These are phyloP conservation scores for Globisporangium megalacanthum DNA, from an alignment of 352 stramenopile species.

Conservation along the genomic window DNA sequence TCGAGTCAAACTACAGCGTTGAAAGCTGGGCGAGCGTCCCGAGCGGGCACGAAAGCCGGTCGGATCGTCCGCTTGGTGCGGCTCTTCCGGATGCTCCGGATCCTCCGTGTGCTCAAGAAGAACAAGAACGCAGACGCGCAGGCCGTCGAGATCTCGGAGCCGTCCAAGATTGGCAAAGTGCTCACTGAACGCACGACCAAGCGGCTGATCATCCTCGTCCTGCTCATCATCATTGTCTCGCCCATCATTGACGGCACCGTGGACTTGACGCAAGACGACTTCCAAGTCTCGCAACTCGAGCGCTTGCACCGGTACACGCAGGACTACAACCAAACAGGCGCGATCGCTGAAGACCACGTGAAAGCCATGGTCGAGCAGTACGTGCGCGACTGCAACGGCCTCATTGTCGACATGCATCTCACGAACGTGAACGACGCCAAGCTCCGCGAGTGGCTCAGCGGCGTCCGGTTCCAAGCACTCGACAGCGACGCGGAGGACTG, in stretches of 20 bases:
- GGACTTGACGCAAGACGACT: slow-evolving; percentile 66
- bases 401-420: slow-evolving; percentile 63
- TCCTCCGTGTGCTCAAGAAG: slow-evolving; percentile 80
- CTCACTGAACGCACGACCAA: slow-evolving; percentile 93
- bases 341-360: slow-evolving; percentile 41
- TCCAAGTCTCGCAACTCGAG: slow-evolving; percentile 71
- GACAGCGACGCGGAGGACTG: slow-evolving; percentile 43
- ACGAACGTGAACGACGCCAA: slow-evolving; percentile 34
- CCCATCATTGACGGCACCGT: slow-evolving; percentile 77
- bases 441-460: slow-evolving; percentile 48
- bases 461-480: slow-evolving; percentile 50
- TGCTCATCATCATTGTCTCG: slow-evolving; percentile 84
- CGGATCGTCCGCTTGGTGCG: slow-evolving; percentile 91
- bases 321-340: slow-evolving; percentile 70
- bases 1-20: slow-evolving; percentile 57
- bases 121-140: slow-evolving; percentile 58
- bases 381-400: slow-evolving; percentile 61
- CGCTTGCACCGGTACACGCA: slow-evolving; percentile 78
- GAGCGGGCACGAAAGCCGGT: slow-evolving; percentile 81
- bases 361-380: slow-evolving; percentile 63
- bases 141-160: slow-evolving; percentile 71
- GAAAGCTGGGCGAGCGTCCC: slow-evolving; percentile 80
- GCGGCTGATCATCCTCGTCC: slow-evolving; percentile 87
- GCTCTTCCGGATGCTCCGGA: slow-evolving; percentile 88
- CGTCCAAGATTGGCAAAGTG: slow-evolving; percentile 92